A percentile compares a stretch with the other conserved stretches of the same genome.
phyloP scores from a whole-genome alignment of 163 green algal genomes.

The Coccomyxa subellipsoidea region DNA sequence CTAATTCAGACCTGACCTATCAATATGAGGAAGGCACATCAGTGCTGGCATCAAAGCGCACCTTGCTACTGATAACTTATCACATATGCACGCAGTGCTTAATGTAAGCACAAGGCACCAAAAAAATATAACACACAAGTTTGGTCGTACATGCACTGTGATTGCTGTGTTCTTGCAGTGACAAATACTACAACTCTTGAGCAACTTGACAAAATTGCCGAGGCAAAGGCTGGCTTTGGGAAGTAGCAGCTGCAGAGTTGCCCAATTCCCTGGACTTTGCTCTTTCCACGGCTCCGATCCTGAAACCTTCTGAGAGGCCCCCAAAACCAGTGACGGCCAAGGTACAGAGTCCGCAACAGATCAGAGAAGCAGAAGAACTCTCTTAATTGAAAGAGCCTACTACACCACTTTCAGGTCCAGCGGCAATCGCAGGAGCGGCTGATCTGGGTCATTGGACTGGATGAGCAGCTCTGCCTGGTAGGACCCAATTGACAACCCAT shows the following conservation, averaged over 20 bases:
- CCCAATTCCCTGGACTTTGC: too few species aligned
- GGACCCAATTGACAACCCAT: background rate
- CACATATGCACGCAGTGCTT: background rate
- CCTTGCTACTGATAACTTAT: background rate
- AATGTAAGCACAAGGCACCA: background rate
- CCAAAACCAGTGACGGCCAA: too few species aligned
- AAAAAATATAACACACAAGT: background rate
- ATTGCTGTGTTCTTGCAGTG: background rate
- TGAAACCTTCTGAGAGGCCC: too few species aligned
- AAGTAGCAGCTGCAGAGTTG: too few species aligned
- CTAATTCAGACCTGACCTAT: too few species aligned
- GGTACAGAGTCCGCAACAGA: background rate
- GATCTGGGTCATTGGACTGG: background rate
- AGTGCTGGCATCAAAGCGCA: background rate
- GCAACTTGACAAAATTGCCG: too few species aligned
- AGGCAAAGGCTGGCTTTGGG: too few species aligned
- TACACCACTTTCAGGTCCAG: background rate
- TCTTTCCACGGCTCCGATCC: too few species aligned
- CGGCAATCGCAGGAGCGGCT: background rate
- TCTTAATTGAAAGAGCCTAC: background rate
- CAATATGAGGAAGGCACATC: too few species aligned
- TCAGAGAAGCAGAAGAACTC: too few species aligned
- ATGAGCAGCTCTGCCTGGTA: slow-evolving; percentile 1
- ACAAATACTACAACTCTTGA: background rate
- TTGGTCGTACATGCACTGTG: background rate